Percentiles rank a stretch among this genome's conserved stretches.
These are phyloP conservation scores for Globisporangium emineosum DNA, from an alignment of 352 stramenopile genomes.

Conservation along the genomic window DNA sequence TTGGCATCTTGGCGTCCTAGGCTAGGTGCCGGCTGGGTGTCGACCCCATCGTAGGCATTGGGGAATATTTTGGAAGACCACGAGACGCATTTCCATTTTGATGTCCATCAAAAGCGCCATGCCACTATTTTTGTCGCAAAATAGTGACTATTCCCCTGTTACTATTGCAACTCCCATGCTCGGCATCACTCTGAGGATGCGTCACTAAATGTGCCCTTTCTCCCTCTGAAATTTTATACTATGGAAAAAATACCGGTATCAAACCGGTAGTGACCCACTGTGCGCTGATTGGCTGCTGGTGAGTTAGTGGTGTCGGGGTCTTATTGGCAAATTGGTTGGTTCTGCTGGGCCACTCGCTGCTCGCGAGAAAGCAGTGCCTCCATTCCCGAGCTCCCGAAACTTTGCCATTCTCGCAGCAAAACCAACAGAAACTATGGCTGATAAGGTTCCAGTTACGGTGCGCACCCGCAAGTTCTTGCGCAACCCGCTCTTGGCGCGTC, in stretches of 20 bases:
- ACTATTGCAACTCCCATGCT: no score
- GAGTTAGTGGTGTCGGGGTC: slow-evolving; percentile 21
- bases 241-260: neutral
- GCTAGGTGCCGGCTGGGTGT: neutral
- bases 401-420: slow-evolving; percentile 46
- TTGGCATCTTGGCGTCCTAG: neutral
- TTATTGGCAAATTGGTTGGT: slow-evolving; percentile 73
- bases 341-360: slow-evolving; percentile 35
- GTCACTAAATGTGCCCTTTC: no score
- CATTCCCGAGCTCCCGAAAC: slow-evolving; percentile 16
- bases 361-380: neutral
- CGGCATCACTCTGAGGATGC: no score
- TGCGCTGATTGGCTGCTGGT: slow-evolving; percentile 39
- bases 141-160: no score
- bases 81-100: no score
- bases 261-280: neutral
- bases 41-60: no score
- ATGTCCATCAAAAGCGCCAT: no score
- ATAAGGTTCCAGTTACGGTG: slow-evolving; percentile 95
- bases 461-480: slow-evolving; percentile 99
- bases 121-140: no score
- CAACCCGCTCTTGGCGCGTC: slow-evolving; percentile 96
- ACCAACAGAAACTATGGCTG: slow-evolving; percentile 87
- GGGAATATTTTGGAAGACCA: no score
- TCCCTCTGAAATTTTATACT: neutral